These are phyloP conservation scores for Pachysandra terminalis DNA, from an alignment of 164 flowering plant species.

Conservation along the genomic window DNA sequence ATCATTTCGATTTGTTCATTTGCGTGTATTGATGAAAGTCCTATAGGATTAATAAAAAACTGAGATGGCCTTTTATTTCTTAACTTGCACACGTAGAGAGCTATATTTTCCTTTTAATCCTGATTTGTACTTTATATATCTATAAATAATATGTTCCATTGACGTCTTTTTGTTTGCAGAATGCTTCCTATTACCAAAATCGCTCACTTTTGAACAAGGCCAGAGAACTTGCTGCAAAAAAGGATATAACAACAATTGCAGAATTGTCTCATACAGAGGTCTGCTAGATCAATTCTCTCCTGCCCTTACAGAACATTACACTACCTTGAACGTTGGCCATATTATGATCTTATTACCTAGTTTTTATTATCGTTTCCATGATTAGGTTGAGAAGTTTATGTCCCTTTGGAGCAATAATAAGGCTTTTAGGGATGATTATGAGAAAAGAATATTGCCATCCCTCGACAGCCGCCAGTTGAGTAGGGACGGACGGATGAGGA, in stretches of 20 bases:
- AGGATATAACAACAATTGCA: conserved; percentile 58
- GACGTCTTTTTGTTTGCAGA: conserved; percentile 43
- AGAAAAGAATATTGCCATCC: conserved; percentile 63
- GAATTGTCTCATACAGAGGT: conserved; percentile 66
- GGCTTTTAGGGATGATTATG: conserved; percentile 79
- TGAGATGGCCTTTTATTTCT: no score
- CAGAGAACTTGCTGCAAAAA: conserved; percentile 67
- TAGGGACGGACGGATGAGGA: conserved; percentile 82
- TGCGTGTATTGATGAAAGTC: no score
- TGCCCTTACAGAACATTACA: neutral
- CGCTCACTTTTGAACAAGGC: conserved; percentile 56
- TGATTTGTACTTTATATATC: neutral
- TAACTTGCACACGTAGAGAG: no score
- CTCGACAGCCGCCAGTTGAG: conserved; percentile 74
- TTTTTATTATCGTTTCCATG: neutral
- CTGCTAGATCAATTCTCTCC: conserved; percentile 10
- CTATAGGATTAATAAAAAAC: no score
- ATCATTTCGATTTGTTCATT: no score
- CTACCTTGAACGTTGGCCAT: neutral
- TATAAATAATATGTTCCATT: neutral
- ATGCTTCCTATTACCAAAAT: conserved; percentile 49
- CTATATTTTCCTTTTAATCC: neutral
- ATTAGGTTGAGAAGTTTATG: conserved; percentile 73
- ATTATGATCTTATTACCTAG: neutral
- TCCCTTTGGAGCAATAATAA: conserved; percentile 61